Conservation (phyloP, 2,329 filamentous ascomycete species). For the Ophiostoma ulmi region DNA sequence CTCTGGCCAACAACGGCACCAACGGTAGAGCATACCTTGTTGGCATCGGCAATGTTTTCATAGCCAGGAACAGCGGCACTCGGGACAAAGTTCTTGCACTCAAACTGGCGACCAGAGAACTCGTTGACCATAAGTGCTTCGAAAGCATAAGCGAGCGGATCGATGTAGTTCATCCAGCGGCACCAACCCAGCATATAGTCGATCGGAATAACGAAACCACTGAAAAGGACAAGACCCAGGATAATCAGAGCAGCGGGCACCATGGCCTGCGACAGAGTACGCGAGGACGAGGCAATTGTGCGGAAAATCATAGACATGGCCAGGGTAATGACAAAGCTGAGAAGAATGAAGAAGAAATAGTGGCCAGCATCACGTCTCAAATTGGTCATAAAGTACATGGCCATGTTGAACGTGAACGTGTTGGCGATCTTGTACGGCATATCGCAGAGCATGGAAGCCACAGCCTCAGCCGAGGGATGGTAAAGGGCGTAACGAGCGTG, state of each 20-base stretch:
- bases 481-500: conserved; percentile 82
- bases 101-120: conserved; percentile 61
- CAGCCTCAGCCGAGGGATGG: conserved; percentile 83
- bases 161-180: conserved; percentile 75
- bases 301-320: conserved; percentile 85
- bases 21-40: conserved; percentile 54
- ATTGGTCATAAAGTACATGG: conserved; percentile 83
- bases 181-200: conserved; percentile 74
- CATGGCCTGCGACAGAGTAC: conserved; percentile 62
- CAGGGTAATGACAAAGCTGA: conserved; percentile 67
- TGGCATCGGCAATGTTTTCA: conserved; percentile 33
- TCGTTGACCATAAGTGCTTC: conserved; percentile 80
- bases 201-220: conserved; percentile 61
- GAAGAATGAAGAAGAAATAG: conserved; percentile 82
- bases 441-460: conserved; percentile 79
- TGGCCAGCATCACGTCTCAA: conserved; percentile 65
- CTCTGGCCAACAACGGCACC: conserved; percentile 52
- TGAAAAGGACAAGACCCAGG: conserved; percentile 62
- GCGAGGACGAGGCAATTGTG: conserved; percentile 69
- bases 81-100: conserved; percentile 46
- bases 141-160: conserved; percentile 75
- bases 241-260: conserved; percentile 58
- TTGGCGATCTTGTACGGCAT: conserved; percentile 78
- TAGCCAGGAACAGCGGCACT: conserved; percentile 36
- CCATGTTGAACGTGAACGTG: conserved; percentile 68